Evolutionary conservation across 129 eudicot species (phyloP).

Genomic region (Chrysanthemum lavandulifolium): DNA sequence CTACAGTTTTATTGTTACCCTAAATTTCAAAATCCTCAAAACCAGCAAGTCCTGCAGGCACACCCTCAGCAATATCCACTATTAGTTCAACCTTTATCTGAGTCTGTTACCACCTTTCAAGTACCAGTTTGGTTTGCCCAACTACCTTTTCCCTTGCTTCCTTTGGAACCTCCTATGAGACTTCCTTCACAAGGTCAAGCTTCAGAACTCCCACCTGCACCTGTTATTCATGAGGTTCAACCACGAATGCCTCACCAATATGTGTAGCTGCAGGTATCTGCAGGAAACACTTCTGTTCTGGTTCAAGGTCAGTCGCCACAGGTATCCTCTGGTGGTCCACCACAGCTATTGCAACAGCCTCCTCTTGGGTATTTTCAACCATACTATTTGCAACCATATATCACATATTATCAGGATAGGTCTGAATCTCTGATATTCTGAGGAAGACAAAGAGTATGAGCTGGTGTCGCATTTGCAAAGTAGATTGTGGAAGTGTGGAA

Average conservation of each 20-base stretch:
- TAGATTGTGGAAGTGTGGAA: too few species aligned
- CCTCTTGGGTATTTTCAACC: constrained; percentile 33
- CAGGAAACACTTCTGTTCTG: constrained; percentile 42
- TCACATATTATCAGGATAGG: too few species aligned
- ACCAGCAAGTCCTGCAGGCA: constrained; percentile 51
- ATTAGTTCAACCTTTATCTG: constrained; percentile 39
- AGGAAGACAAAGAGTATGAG: too few species aligned
- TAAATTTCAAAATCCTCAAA: constrained; percentile 4
- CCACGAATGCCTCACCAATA: constrained; percentile 57
- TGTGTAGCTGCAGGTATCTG: constrained; percentile 48
- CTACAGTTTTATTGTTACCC: constrained; percentile 56
- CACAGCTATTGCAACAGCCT: constrained; percentile 49
- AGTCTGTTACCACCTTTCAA: constrained; percentile 41
- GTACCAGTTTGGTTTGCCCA: constrained; percentile 54
- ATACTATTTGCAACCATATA: too few species aligned
- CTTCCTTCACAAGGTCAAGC: constrained; percentile 6
- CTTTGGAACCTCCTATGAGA: constrained; percentile 46
- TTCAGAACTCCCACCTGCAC: not conserved
- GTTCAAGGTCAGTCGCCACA: constrained; percentile 54
- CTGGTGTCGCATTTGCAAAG: too few species aligned
- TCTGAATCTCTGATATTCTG: too few species aligned
- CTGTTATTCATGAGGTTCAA: constrained; percentile 55
- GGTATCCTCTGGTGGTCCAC: constrained; percentile 54
- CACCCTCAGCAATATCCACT: constrained; percentile 50
- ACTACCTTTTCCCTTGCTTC: constrained; percentile 55